Evolutionary conservation across 2,329 filamentous ascomycete genomes (phyloP), one percentile per base, ranked within the genome.

Genomic region (Sporothrix curviconia): DNA sequence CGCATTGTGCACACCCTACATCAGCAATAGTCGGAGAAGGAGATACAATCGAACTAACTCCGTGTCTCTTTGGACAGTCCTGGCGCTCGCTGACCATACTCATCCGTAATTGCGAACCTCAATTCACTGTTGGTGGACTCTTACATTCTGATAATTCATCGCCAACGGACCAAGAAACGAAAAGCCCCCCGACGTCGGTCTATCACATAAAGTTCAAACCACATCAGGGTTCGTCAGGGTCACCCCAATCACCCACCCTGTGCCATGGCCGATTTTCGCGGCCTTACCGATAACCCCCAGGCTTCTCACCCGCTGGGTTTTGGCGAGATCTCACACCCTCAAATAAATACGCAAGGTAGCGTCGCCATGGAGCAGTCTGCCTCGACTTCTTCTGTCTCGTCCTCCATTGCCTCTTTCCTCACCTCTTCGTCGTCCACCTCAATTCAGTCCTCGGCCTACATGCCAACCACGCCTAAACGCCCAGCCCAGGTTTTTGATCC

Each of bases 291-390:
- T 25, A 43, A 8, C 8, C 36, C 36, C n/a, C 54, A 40, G 39
- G 42, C 37, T 25, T 17, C 34, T 25, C 15, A 22, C 19, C 9
- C 44, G 6, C 17, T 36, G 8, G 24, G 9, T 4, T 34, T 22
- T 40, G 14, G 19, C 9, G 34, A 12, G 9, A 4, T 24, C 8
- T 24, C 34, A 4, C 43, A 19, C 11, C 19, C 28, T 7, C 14
- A n/a, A 15, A 43, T 30, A 39, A 39, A 28, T 17, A 14, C 9
- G 34, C 49, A 57, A 36, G 46, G 28, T 11, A 56, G 60, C 24
- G 40, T 55, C 22, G 51, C 56, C 22, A 63, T 63, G 61, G 59
- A 61, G 37, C 54, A 53, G 7, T 63, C 61, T 14, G 42, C 57
- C 39, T 62, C 61, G 8, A 55, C 56, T 9, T 55, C 57, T 5